A percentile compares a stretch with the other conserved stretches of the same genome.
phyloP scores from a whole-genome alignment of 164 flowering plant genomes.

The Litsea cubeba region DNA sequence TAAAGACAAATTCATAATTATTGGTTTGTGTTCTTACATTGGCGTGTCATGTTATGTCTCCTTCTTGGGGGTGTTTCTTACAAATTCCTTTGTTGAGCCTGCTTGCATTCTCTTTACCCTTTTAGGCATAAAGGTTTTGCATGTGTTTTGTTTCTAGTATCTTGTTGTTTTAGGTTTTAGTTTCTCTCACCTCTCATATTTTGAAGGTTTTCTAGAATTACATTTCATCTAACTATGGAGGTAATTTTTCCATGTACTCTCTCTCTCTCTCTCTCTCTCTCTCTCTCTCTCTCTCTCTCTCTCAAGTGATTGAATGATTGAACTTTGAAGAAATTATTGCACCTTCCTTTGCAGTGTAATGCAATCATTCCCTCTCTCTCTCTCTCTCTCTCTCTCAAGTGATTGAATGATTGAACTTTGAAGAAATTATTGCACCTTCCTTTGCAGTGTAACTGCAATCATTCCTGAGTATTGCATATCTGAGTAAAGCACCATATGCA shows the following conservation, averaged over 20 bases:
- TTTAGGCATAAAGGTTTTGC: neutral
- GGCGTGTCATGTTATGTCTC: neutral
- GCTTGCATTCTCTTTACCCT: neutral
- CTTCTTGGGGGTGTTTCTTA: neutral
- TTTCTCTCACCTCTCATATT: neutral
- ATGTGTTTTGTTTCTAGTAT: neutral
- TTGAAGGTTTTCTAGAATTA: neutral
- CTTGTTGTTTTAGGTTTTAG: neutral
- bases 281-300: neutral
- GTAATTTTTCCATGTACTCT: neutral
- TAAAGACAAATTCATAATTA: too few species aligned
- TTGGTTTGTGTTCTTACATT: too few species aligned
- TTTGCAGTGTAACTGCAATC: neutral
- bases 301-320: neutral
- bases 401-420: neutral
- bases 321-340: neutral
- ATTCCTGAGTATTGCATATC: neutral
- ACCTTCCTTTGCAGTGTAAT: neutral
- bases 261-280: neutral
- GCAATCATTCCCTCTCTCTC: too few species aligned
- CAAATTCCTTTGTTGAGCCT: neutral
- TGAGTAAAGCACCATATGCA: too few species aligned
- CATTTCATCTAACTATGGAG: neutral
- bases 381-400: neutral
- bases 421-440: neutral